Evolutionary conservation across 1,139 yeast genomes (phyloP).

Genomic region (Debaryomyces udenii): DNA sequence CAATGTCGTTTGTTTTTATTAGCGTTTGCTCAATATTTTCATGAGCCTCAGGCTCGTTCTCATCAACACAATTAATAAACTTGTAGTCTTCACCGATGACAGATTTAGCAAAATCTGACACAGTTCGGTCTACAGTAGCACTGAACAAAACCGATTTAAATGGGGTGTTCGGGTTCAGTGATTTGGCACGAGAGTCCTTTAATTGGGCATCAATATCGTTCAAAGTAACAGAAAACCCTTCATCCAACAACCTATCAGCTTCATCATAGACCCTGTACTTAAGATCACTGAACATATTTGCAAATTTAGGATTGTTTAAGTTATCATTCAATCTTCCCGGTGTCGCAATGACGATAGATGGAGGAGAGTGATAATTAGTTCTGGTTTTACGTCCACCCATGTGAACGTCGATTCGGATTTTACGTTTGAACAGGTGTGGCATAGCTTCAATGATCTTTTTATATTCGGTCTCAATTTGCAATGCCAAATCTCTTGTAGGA

Average conservation of each 20-base stretch:
- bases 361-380: constrained; percentile 24
- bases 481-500: constrained; percentile 92
- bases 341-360: constrained; percentile 75
- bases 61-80: constrained; percentile 75
- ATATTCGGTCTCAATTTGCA: constrained; percentile 75
- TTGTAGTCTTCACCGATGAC: constrained; percentile 67
- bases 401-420: constrained; percentile 27
- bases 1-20: constrained; percentile 49
- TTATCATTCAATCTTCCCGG: constrained; percentile 84
- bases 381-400: constrained; percentile 44
- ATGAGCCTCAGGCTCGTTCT: constrained; percentile 77
- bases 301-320: constrained; percentile 48
- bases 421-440: constrained; percentile 16
- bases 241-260: constrained; percentile 81
- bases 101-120: constrained; percentile 62
- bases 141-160: constrained; percentile 78
- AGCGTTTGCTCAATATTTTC: constrained; percentile 75
- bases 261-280: constrained; percentile 80
- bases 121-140: constrained; percentile 80
- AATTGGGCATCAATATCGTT: constrained; percentile 55
- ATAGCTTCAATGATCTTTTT: constrained; percentile 39
- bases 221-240: constrained; percentile 71
- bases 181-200: constrained; percentile 36
- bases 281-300: constrained; percentile 54
- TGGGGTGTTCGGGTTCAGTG: constrained; percentile 18